A percentile compares a stretch with the other conserved stretches of the same genome.
Conservation (phyloP, 345 rosid species). For the Rhodomyrtus tomentosa region DNA sequence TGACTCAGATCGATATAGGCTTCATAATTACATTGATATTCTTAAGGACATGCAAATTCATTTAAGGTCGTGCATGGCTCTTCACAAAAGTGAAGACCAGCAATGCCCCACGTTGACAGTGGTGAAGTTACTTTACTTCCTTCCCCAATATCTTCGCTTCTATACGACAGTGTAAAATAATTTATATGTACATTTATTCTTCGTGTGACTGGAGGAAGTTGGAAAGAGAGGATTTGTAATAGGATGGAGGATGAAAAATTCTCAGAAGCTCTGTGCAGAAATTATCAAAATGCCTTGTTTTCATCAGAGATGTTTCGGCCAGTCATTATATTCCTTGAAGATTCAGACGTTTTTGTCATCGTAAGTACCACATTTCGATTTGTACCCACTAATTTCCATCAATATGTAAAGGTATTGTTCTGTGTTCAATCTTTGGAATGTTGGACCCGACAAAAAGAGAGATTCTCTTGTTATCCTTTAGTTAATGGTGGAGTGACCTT, state of each 20-base stretch:
- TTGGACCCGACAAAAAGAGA: not conserved
- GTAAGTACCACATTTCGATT: not conserved
- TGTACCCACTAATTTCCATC: not conserved
- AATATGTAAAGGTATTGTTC: not conserved
- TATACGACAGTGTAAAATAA: constrained; percentile 13
- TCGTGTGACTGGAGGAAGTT: constrained; percentile 13
- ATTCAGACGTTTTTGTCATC: not conserved
- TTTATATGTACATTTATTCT: constrained; percentile 73
- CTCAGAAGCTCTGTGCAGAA: not conserved
- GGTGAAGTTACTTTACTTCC: not conserved
- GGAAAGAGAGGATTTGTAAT: not conserved
- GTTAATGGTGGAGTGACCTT: no score
- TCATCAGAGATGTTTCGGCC: not conserved
- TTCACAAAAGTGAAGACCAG: constrained; percentile 37
- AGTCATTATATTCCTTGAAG: not conserved
- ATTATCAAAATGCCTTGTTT: not conserved
- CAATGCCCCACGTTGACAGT: constrained; percentile 1
- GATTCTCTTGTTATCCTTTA: not conserved
- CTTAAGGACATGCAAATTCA: constrained; percentile 60
- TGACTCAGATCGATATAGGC: constrained; percentile 63
- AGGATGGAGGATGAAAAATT: not conserved
- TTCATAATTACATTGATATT: constrained; percentile 50
- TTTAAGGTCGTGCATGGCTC: constrained; percentile 41
- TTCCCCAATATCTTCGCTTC: not conserved
- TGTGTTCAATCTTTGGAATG: not conserved